Evolutionary conservation across 495 filamentous ascomycete species (phyloP), one percentile per base, ranked within the genome.

Genomic region (Hypoxylon crocopeplum): DNA sequence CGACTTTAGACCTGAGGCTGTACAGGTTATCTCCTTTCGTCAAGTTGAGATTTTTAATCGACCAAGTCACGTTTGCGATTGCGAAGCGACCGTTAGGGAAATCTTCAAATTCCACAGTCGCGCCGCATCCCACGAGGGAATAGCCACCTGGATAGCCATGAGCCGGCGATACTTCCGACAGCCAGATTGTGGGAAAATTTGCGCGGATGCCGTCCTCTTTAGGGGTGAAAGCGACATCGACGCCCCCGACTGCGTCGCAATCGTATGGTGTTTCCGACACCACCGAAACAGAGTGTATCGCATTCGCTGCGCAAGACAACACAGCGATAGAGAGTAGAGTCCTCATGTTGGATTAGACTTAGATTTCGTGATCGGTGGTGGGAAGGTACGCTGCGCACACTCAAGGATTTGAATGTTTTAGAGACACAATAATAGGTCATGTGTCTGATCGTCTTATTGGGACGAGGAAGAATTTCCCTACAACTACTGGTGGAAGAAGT

Each of bases 1-100:
- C 33, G 13, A 60, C 34, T 16, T 48, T 60, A 10, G 56, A 45
- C n/a, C 12, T 36, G 7, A 60, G 25, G n/a, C 21, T 40, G 19
- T 33, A 25, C 5, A 60, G 34, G 25, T 21, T 16, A 1, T 45
- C 30, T 8, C 38, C 34, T 19, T 42, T 20, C 5, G 56, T 32
- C 21, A 60, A 13, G 41, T 41, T 48, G 39, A 60, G 41, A 19
- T 33, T 11, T 2, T 33, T 25, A 1, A 22, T 34, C 19, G 20
- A 21, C 48, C 48, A 60, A 2, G 56, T 60, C 15, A 60, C 56
- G 19, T 60, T 44, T 15, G 48, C 11, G 56, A 60, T 42, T 11
- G 48, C 48, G 34, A 60, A 60, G 24, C 56, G 56, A n/a, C 15
- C 12, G 34, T 13, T 12, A 2, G 33, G 10, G 34, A 50, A 60